Evolutionary conservation across 2,329 filamentous ascomycete genomes (phyloP).

Genomic region (Fusarium sulawesiense): DNA sequence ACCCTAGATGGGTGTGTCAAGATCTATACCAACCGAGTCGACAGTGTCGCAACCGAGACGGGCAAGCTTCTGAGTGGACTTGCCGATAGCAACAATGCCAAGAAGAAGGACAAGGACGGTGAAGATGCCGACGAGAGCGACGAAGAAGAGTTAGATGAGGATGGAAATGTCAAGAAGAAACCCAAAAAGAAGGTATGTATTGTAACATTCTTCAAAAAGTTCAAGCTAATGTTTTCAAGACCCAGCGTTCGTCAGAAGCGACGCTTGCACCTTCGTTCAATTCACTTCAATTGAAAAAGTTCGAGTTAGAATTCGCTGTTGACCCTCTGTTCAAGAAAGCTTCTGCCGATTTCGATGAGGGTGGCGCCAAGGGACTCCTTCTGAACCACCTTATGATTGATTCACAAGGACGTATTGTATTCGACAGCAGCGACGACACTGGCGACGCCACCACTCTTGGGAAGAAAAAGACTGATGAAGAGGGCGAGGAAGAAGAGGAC

Average conservation of each 20-base stretch:
- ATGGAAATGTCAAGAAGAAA: slow-evolving; percentile 71
- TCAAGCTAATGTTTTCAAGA: slow-evolving; percentile 51
- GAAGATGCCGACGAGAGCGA: slow-evolving; percentile 76
- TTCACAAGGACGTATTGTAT: slow-evolving; percentile 90
- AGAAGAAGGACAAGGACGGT: slow-evolving; percentile 74
- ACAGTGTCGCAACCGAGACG: slow-evolving; percentile 97
- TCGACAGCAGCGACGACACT: slow-evolving; percentile 94
- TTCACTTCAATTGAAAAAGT: slow-evolving; percentile 92
- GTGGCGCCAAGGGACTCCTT: slow-evolving; percentile 92
- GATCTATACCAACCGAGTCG: slow-evolving; percentile 98
- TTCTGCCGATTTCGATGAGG: slow-evolving; percentile 97
- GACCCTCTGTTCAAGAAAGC: slow-evolving; percentile 99
- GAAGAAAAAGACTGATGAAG: slow-evolving; percentile 55
- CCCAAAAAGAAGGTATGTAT: slow-evolving; percentile 77
- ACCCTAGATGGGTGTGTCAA: slow-evolving; percentile 98
- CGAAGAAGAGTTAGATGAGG: slow-evolving; percentile 71
- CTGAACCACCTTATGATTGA: slow-evolving; percentile 98
- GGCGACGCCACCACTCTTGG: slow-evolving; percentile 59
- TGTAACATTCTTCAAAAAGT: neutral
- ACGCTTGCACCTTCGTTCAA: slow-evolving; percentile 91
- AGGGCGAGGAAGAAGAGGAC: slow-evolving; percentile 54
- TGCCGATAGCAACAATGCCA: slow-evolving; percentile 85
- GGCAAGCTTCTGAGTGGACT: slow-evolving; percentile 93
- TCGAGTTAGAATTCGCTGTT: slow-evolving; percentile 95
- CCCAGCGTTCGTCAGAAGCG: slow-evolving; percentile 86